A percentile compares a stretch with the other conserved stretches of the same genome.
Evolutionary conservation across 192 early-diverging fungal genomes (phyloP).

Genomic region (Piromyces finnis): DNA sequence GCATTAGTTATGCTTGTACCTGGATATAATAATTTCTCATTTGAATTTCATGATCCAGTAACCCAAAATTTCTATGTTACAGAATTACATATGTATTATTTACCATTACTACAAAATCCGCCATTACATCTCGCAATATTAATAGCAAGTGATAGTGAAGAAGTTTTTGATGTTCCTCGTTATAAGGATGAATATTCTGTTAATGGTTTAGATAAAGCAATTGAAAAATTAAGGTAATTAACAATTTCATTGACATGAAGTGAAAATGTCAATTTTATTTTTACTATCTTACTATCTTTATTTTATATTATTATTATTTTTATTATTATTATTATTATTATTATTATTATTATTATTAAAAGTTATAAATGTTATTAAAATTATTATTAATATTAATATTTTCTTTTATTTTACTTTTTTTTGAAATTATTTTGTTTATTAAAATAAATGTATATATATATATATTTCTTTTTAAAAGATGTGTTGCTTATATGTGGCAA

Average conservation of each 20-base stretch:
- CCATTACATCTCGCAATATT: conserved; percentile 35
- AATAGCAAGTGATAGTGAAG: conserved; percentile 31
- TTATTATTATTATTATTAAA: too few relatives aligned
- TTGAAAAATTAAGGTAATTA: conserved; percentile 28
- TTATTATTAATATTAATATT: too few relatives aligned
- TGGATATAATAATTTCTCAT: neutral
- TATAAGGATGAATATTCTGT: conserved; percentile 16
- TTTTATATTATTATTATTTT: too few relatives aligned
- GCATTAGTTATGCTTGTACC: neutral
- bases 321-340: too few relatives aligned
- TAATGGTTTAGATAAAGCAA: conserved; percentile 24
- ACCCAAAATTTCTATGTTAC: neutral
- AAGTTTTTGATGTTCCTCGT: conserved; percentile 37
- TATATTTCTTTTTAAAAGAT: neutral
- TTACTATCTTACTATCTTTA: too few relatives aligned
- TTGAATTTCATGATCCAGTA: neutral
- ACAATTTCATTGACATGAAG: too few relatives aligned
- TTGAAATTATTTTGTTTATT: neutral
- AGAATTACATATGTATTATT: neutral
- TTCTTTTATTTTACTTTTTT: too few relatives aligned
- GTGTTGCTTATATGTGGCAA: conserved; percentile 49
- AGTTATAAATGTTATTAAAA: too few relatives aligned
- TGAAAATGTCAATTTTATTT: too few relatives aligned
- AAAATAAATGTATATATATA: too few relatives aligned
- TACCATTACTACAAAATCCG: conserved; percentile 12